Evolutionary conservation across 148 eudicot genomes (phyloP), one percentile per base, ranked within the genome.

Genomic region (Amaranthus palmeri): DNA sequence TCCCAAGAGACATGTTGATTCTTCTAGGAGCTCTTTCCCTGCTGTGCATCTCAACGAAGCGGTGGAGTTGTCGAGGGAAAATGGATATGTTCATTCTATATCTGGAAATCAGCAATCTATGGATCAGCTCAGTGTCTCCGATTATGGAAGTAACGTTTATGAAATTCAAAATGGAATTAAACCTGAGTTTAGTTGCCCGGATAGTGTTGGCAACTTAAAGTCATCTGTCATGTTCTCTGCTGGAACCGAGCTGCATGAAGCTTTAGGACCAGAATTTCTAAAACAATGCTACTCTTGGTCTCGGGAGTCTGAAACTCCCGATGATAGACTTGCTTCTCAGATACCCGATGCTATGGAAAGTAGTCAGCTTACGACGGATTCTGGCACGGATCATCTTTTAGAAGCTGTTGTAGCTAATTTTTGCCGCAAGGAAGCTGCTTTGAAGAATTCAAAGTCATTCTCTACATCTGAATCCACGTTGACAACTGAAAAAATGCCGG

Each of bases 201-300:
- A 83, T 18, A 48, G 67, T 54, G 15, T 59, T 4, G 70, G 71
- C 13, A 25, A 80, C 69, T 15, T 74, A 52, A 60, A 52, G 3
- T 63, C 77, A 64, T 78, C 90, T 56, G 70, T 71, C 63, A 71
- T 68, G 60, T 85, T 79, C 80, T 82, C 88, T 78, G 80, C 89
- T 60, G 96, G 88, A 41, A 87, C 79, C 79, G 98, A 93, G 84
- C 83, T 93, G n/a, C 88, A 84, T 76, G 98, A 90, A 83, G 96
- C 86, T 43, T 71, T 90, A 44, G 92, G 95, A 68, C 89, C 92
- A 46, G 79, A 86, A 42, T 90, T 85, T 76, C 70, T 60, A 51
- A 86, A 86, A 67, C 83, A 88, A 60, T 74, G 69, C 67, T 67
- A 58, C 68, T 58, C 78, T 61, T 71, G 67, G 56, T 77, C 83